phyloP scores from a whole-genome alignment of 805 yeast genomes.

The Starmerella vitae region DNA sequence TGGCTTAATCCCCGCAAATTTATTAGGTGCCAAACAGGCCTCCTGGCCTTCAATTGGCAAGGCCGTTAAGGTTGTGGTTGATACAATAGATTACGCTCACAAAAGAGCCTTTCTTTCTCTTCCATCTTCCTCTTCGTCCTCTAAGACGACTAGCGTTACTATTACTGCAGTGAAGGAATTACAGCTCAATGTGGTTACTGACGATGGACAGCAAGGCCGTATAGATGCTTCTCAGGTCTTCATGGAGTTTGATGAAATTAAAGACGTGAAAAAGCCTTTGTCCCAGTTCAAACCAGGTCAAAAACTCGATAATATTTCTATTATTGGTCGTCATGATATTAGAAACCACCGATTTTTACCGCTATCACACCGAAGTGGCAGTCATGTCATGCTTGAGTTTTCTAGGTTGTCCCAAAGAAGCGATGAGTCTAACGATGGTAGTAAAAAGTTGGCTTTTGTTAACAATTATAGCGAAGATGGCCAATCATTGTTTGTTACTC shows the following conservation, averaged over 20 bases:
- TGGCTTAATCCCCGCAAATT: slow-evolving; percentile 66
- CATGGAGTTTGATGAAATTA: slow-evolving; percentile 40
- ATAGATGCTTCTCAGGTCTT: slow-evolving; percentile 62
- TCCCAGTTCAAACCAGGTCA: slow-evolving; percentile 42
- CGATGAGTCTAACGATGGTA: slow-evolving; percentile 33
- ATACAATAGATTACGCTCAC: slow-evolving; percentile 53
- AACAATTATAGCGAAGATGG: slow-evolving; percentile 46
- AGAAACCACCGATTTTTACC: slow-evolving; percentile 56
- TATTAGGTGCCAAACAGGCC: slow-evolving; percentile 25
- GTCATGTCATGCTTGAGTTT: slow-evolving; percentile 50
- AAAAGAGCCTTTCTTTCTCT: slow-evolving; percentile 43
- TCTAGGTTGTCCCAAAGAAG: slow-evolving; percentile 29
- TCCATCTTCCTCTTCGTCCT: neutral
- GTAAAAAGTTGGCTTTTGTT: slow-evolving; percentile 44
- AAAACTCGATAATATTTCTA: slow-evolving; percentile 43
- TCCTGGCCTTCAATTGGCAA: slow-evolving; percentile 39
- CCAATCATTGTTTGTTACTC: slow-evolving; percentile 44
- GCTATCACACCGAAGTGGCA: slow-evolving; percentile 43
- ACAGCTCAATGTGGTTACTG: slow-evolving; percentile 55
- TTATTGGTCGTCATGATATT: slow-evolving; percentile 66
- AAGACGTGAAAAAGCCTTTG: slow-evolving; percentile 46
- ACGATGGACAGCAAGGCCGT: slow-evolving; percentile 69
- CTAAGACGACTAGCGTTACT: slow-evolving; percentile 22
- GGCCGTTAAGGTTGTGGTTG: slow-evolving; percentile 32
- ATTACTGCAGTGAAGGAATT: slow-evolving; percentile 54